Conservation (phyloP, 441 rosid species). For the Erodium trifolium region DNA sequence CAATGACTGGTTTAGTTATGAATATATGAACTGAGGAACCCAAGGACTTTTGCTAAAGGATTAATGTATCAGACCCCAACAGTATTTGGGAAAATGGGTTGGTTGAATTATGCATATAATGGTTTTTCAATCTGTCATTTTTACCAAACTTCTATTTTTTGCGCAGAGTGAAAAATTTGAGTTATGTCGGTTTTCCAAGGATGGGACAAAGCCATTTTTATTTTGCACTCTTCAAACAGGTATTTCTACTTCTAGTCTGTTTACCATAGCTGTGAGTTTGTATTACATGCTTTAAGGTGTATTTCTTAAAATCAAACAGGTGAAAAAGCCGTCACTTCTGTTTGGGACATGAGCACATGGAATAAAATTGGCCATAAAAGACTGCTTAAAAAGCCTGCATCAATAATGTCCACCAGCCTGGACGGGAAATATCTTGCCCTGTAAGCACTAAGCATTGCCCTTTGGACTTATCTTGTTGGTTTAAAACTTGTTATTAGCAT, state of each 20-base stretch:
- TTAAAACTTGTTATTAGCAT: not conserved
- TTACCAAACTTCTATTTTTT: conserved; percentile 7
- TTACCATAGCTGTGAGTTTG: not conserved
- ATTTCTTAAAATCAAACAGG: conserved; percentile 39
- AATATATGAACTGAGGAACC: conserved; percentile 6
- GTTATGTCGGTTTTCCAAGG: conserved; percentile 80
- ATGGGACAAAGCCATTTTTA: conserved; percentile 86
- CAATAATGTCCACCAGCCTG: conserved; percentile 73
- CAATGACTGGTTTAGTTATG: conserved; percentile 3
- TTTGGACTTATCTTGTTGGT: not conserved
- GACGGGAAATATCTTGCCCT: conserved; percentile 90
- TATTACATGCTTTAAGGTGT: conserved; percentile 11
- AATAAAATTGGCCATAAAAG: conserved; percentile 85
- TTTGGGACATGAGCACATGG: conserved; percentile 89
- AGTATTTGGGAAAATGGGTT: too few species aligned
- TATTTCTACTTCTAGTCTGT: conserved; percentile 15
- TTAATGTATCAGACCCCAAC: too few species aligned
- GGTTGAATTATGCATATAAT: not conserved
- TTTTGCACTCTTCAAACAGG: conserved; percentile 80
- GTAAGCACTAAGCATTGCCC: conserved; percentile 38
- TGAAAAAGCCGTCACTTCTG: conserved; percentile 57
- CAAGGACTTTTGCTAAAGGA: too few species aligned
- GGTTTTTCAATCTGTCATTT: conserved; percentile 10
- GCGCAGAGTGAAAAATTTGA: conserved; percentile 79
- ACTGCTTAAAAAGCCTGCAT: conserved; percentile 70